Evolutionary conservation across 495 filamentous ascomycete species (phyloP).

Genomic region (Poronia punctata): DNA sequence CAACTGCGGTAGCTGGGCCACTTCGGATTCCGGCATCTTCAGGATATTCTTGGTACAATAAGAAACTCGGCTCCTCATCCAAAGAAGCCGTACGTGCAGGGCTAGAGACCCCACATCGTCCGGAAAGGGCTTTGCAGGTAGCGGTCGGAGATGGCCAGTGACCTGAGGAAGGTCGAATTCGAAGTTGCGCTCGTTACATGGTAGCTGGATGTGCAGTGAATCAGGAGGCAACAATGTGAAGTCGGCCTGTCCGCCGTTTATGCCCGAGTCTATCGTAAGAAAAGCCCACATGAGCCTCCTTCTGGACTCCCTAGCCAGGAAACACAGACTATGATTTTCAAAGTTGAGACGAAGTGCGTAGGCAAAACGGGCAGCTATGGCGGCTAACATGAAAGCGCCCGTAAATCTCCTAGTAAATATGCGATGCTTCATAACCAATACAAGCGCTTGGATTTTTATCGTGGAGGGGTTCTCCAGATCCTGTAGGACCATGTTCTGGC

Average conservation of each 20-base stretch:
- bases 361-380: constrained; percentile 40
- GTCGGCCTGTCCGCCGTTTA: constrained; percentile 38
- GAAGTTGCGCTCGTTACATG: constrained; percentile 47
- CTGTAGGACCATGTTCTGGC: constrained; percentile 32
- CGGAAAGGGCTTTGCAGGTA: constrained; percentile 28
- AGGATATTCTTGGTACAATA: constrained; percentile 33
- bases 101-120: constrained; percentile 44
- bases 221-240: constrained; percentile 38
- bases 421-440: constrained; percentile 42
- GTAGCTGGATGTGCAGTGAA: constrained; percentile 40
- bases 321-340: constrained; percentile 41
- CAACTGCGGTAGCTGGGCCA: constrained; percentile 32
- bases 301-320: constrained; percentile 43
- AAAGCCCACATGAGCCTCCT: constrained; percentile 47
- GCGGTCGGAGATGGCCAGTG: constrained; percentile 36
- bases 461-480: constrained; percentile 42
- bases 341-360: constrained; percentile 42
- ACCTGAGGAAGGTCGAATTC: constrained; percentile 44
- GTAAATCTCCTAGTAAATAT: constrained; percentile 39
- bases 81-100: constrained; percentile 40
- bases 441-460: constrained; percentile 40
- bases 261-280: constrained; percentile 41
- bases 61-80: constrained; percentile 38
- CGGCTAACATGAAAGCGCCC: constrained; percentile 42
- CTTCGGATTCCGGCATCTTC: constrained; percentile 24